Conservation (phyloP, 208 protist species). For the Leishmania turanica region DNA sequence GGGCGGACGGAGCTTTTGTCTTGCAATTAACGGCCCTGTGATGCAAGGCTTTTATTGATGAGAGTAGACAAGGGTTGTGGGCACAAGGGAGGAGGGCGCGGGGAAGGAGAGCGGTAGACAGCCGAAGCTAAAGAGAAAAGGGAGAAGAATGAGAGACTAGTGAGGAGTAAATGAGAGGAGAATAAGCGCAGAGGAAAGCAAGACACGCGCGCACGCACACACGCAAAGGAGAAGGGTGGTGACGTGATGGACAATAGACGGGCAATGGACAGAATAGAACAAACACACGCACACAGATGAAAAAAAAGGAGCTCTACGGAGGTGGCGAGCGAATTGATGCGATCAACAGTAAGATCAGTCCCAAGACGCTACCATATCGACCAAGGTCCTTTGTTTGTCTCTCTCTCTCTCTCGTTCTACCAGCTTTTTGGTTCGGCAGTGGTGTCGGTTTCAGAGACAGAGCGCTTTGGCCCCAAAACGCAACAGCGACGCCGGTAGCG, state of each 20-base stretch:
- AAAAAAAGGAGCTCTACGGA: neutral
- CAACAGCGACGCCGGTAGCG: neutral
- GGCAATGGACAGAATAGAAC: neutral
- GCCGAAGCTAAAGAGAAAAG: neutral
- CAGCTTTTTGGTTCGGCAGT: neutral
- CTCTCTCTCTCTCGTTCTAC: neutral
- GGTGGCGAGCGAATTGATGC: neutral
- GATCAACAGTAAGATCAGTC: neutral
- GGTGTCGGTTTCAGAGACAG: neutral
- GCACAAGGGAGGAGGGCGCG: neutral
- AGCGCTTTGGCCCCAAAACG: neutral
- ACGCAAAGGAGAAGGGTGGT: neutral
- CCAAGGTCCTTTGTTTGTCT: neutral
- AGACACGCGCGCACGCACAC: neutral
- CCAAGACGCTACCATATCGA: neutral
- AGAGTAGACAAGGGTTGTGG: neutral
- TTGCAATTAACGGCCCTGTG: neutral
- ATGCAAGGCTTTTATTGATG: neutral
- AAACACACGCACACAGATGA: neutral
- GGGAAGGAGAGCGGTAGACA: neutral
- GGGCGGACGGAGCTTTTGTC: no score
- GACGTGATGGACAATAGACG: neutral
- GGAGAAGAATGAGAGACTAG: neutral
- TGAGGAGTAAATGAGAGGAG: neutral
- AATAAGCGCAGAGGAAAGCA: neutral